Conservation (phyloP, 805 yeast species). For the Barnettozyma pratensis region DNA sequence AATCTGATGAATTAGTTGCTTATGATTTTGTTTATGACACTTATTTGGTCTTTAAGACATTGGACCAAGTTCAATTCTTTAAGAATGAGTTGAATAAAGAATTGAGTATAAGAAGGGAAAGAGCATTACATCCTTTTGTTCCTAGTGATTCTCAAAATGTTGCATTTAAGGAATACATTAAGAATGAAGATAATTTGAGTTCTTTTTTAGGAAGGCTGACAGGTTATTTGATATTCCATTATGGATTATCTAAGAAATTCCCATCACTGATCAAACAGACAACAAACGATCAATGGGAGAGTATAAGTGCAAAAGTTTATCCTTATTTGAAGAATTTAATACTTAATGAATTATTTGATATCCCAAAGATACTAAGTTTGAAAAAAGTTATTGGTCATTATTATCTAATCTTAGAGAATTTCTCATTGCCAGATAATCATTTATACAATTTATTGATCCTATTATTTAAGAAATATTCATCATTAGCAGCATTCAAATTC, state of each 20-base stretch:
- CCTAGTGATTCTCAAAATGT: constrained; percentile 35
- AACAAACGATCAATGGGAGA: constrained; percentile 72
- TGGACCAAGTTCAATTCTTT: constrained; percentile 60
- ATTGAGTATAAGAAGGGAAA: constrained; percentile 62
- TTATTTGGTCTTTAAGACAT: constrained; percentile 70
- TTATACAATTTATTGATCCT: constrained; percentile 58
- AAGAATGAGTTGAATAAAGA: constrained; percentile 64
- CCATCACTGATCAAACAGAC: constrained; percentile 49
- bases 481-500: constrained; percentile 49
- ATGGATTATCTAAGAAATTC: constrained; percentile 58
- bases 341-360: constrained; percentile 34
- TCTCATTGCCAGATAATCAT: constrained; percentile 52
- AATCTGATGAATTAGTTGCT: constrained; percentile 38
- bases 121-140: constrained; percentile 61
- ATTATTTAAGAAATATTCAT: constrained; percentile 58
- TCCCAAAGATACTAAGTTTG: constrained; percentile 41
- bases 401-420: constrained; percentile 71
- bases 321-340: constrained; percentile 51
- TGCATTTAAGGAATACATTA: constrained; percentile 23
- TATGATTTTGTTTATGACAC: constrained; percentile 79
- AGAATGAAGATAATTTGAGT: constrained; percentile 41
- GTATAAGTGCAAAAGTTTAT: constrained; percentile 51
- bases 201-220: constrained; percentile 56
- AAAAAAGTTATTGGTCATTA: constrained; percentile 55
- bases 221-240: constrained; percentile 77